Conservation (phyloP, 768 basidiomycete species). For the Hortiboletus flavorubellus region DNA sequence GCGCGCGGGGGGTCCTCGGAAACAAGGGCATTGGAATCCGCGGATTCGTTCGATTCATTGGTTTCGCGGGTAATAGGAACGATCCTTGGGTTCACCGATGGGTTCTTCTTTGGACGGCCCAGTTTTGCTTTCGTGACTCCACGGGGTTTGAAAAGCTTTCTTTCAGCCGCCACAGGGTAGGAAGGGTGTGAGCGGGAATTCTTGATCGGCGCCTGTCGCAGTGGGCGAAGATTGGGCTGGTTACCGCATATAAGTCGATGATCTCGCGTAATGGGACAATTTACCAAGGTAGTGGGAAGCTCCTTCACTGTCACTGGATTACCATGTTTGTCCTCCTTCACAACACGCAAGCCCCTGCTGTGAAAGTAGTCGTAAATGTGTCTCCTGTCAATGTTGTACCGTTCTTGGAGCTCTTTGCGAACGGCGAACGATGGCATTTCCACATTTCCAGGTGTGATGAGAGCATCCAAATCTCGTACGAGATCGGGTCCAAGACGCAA, state of each 20-base stretch:
- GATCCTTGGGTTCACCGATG: constrained; percentile 5
- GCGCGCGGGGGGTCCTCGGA: constrained; percentile 12
- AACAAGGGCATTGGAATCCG: constrained; percentile 1
- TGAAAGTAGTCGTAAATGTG: constrained; percentile 83
- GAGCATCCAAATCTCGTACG: constrained; percentile 68
- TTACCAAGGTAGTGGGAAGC: constrained; percentile 21
- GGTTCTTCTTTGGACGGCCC: constrained; percentile 28
- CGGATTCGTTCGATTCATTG: constrained; percentile 7
- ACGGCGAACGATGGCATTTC: constrained; percentile 76
- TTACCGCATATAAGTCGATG: constrained; percentile 7
- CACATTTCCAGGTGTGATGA: constrained; percentile 59
- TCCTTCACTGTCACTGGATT: constrained; percentile 39
- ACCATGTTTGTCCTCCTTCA: constrained; percentile 60
- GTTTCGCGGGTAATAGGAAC: constrained; percentile 7
- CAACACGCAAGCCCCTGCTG: constrained; percentile 55
- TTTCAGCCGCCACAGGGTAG: constrained; percentile 11
- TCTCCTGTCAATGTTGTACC: constrained; percentile 65
- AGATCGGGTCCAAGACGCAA: constrained; percentile 61
- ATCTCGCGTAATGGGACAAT: constrained; percentile 2
- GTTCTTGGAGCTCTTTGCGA: constrained; percentile 67
- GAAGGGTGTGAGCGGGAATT: constrained; percentile 18
- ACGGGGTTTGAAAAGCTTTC: constrained; percentile 23
- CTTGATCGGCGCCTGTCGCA: constrained; percentile 26
- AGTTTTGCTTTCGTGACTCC: constrained; percentile 31
- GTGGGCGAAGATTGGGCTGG: constrained; percentile 32